Conservation (phyloP, 1,284 basidiomycete genomes). For the Marasmius fiardii region DNA sequence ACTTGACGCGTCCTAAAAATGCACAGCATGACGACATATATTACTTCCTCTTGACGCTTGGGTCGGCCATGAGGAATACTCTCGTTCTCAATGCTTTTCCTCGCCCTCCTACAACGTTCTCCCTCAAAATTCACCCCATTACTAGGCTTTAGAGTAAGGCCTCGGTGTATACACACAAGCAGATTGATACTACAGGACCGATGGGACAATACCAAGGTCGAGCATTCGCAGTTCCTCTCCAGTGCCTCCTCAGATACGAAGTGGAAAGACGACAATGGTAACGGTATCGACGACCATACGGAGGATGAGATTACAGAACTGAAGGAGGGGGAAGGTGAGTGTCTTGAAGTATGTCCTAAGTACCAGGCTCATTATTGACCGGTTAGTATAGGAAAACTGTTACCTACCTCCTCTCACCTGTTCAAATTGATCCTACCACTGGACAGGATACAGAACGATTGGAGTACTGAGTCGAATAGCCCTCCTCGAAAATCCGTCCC, state of each 20-base stretch:
- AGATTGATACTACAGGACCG: neutral
- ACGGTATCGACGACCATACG: conserved; percentile 19
- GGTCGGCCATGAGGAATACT: neutral
- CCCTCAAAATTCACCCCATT: no score
- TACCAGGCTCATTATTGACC: neutral
- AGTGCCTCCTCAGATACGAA: conserved; percentile 33
- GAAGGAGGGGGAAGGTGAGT: conserved; percentile 29
- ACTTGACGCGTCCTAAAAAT: no score
- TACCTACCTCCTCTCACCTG: conserved; percentile 59
- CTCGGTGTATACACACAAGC: neutral
- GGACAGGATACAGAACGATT: conserved; percentile 17
- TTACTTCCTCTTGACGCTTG: neutral
- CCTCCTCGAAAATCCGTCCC: conserved; percentile 25
- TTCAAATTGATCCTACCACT: conserved; percentile 66
- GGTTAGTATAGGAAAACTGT: conserved; percentile 45
- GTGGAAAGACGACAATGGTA: conserved; percentile 33
- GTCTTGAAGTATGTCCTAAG: neutral
- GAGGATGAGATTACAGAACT: conserved; percentile 29
- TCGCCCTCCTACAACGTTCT: neutral
- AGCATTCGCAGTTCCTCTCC: conserved; percentile 45
- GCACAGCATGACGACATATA: conserved; percentile 3
- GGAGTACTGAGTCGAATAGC: conserved; percentile 4
- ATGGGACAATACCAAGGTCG: conserved; percentile 33
- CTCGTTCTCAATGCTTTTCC: neutral
- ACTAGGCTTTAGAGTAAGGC: neutral